These are phyloP conservation scores for Stagonosporopsis cucurbitacearum DNA, from an alignment of 2,329 filamentous ascomycete genomes.

Conservation along the genomic window DNA sequence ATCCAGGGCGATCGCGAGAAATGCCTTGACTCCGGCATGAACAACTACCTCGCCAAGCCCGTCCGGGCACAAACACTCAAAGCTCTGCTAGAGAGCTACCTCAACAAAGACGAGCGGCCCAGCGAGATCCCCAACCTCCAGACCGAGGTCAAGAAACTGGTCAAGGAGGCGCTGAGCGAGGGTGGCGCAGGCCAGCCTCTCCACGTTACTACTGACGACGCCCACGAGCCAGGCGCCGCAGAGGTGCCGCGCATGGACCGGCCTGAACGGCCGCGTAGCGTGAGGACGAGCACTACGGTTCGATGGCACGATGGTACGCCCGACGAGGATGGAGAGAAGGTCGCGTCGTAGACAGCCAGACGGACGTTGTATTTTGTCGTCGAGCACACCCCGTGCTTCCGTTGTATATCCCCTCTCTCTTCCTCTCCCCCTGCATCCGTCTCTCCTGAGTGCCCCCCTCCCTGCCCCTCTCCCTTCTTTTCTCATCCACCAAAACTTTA, in stretches of 20 bases:
- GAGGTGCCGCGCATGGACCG: not conserved
- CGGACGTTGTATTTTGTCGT: too few species aligned
- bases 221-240: not conserved
- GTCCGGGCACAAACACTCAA: constrained; percentile 88
- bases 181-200: constrained; percentile 18
- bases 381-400: too few species aligned
- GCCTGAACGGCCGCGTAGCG: constrained; percentile 9
- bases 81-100: constrained; percentile 76
- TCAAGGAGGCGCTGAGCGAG: constrained; percentile 42
- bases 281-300: constrained; percentile 11
- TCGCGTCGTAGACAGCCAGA: not conserved
- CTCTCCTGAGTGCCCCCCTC: not conserved
- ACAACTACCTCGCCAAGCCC: constrained; percentile 94
- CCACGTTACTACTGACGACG: constrained; percentile 1
- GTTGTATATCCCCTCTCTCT: too few species aligned
- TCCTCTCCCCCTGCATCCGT: too few species aligned
- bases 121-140: constrained; percentile 52
- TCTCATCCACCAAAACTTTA: too few species aligned
- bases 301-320: constrained; percentile 13
- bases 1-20: constrained; percentile 95
- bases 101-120: constrained; percentile 57
- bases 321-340: not conserved
- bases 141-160: constrained; percentile 54
- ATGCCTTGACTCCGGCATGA: constrained; percentile 95
- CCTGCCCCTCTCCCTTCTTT: not conserved